phyloP scores from a whole-genome alignment of 768 basidiomycete genomes.

The Leccinum aurantiacum region DNA sequence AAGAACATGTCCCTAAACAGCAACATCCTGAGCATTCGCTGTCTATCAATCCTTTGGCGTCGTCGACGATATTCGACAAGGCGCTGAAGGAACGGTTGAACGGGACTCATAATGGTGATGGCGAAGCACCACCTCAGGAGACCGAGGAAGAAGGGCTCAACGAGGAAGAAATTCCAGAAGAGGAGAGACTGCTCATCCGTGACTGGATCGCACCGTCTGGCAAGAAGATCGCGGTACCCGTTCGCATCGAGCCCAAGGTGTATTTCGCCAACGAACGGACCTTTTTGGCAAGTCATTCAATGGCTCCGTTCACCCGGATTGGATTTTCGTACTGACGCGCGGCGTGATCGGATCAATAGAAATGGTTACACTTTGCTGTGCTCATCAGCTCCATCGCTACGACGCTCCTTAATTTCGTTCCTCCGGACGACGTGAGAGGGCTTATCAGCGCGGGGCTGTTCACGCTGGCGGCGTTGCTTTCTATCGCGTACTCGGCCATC shows the following conservation, averaged over 20 bases:
- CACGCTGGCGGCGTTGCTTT: constrained; percentile 83
- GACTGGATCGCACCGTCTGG: constrained; percentile 80
- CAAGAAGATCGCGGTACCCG: constrained; percentile 88
- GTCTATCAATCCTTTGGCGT: constrained; percentile 85
- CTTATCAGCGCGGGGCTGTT: constrained; percentile 87
- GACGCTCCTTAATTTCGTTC: constrained; percentile 82
- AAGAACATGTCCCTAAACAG: constrained; percentile 20
- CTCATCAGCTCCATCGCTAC: constrained; percentile 90
- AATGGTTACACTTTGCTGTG: constrained; percentile 87
- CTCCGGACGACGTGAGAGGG: constrained; percentile 68
- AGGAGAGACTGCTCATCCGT: constrained; percentile 60
- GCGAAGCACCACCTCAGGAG: constrained; percentile 16
- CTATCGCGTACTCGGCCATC: constrained; percentile 82
- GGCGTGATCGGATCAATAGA: constrained; percentile 43
- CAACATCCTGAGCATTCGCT: constrained; percentile 34
- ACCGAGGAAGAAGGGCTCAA: constrained; percentile 37
- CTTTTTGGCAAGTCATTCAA: constrained; percentile 67
- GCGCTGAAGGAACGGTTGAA: constrained; percentile 68
- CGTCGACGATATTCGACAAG: constrained; percentile 81
- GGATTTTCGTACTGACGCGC: constrained; percentile 1
- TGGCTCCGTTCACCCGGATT: not conserved
- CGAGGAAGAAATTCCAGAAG: constrained; percentile 36
- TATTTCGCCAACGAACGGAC: constrained; percentile 96
- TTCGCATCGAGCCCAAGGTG: constrained; percentile 97
- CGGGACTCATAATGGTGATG: constrained; percentile 31